Conservation (phyloP, 345 rosid genomes). For the Schrenkiella parvula region DNA sequence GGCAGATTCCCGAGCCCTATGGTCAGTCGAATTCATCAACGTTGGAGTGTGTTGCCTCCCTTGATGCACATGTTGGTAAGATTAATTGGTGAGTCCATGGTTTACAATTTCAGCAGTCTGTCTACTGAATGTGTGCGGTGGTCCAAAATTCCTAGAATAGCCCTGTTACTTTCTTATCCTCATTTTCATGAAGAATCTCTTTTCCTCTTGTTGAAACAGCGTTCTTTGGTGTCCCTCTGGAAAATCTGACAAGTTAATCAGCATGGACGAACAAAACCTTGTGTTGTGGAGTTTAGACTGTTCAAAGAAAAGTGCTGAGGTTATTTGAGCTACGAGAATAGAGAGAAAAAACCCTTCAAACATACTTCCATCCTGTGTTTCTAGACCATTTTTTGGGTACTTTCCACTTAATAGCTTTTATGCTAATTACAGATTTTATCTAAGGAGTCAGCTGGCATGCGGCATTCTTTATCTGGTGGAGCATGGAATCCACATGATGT, state of each 20-base stretch:
- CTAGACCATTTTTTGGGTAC: background rate
- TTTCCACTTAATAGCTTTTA: background rate
- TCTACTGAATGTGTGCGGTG: background rate
- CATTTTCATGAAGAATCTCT: background rate
- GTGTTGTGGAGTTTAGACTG: constrained; percentile 74
- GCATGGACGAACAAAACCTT: constrained; percentile 78
- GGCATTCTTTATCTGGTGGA: constrained; percentile 76
- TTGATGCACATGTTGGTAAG: constrained; percentile 77
- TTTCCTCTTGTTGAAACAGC: constrained; percentile 34
- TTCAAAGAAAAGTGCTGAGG: constrained; percentile 73
- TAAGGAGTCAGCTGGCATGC: constrained; percentile 74
- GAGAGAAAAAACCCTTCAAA: background rate
- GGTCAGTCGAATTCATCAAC: constrained; percentile 83
- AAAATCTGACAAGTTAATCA: constrained; percentile 69
- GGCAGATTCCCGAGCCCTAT: constrained; percentile 97
- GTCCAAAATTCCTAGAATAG: background rate
- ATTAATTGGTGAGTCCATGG: constrained; percentile 71
- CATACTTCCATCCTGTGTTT: background rate
- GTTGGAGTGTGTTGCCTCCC: constrained; percentile 71
- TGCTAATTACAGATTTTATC: constrained; percentile 52
- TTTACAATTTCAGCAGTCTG: background rate
- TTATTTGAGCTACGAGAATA: constrained; percentile 13
- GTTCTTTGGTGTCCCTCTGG: constrained; percentile 83
- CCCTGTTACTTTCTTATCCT: background rate
- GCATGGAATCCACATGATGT: constrained; percentile 93